These are phyloP conservation scores for Hygrophila difformis DNA, from an alignment of 257 asterid genomes.

Conservation along the genomic window DNA sequence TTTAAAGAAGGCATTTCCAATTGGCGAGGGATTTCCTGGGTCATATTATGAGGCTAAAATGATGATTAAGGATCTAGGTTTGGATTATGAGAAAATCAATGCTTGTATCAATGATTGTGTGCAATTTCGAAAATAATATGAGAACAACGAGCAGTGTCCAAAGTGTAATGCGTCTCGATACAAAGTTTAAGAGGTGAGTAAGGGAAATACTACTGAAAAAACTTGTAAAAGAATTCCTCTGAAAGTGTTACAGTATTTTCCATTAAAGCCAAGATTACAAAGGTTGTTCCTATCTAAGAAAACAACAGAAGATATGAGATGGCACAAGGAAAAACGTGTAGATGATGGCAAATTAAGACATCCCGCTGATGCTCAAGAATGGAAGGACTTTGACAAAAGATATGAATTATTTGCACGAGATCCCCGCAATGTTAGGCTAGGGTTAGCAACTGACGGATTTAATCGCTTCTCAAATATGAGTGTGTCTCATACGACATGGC, in stretches of 20 bases:
- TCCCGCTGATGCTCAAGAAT: too few relatives aligned
- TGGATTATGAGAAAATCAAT: not conserved
- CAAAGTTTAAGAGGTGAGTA: not conserved
- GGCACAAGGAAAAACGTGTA: too few relatives aligned
- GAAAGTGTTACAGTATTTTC: not conserved
- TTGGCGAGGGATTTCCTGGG: not conserved
- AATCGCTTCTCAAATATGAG: not conserved
- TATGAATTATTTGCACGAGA: too few relatives aligned
- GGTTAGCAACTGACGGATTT: not conserved
- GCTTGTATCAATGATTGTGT: too few relatives aligned
- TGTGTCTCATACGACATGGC: not conserved
- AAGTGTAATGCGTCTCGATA: not conserved
- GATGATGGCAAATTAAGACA: too few relatives aligned
- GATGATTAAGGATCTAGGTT: not conserved
- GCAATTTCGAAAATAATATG: too few relatives aligned
- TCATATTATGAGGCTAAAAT: constrained; percentile 7
- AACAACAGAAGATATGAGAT: too few relatives aligned
- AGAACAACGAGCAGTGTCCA: too few relatives aligned
- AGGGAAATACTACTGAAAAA: not conserved
- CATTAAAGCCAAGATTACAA: constrained; percentile 6
- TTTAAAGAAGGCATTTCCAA: constrained; percentile 3
- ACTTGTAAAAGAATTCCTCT: not conserved
- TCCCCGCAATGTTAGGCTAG: too few relatives aligned
- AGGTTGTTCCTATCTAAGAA: too few relatives aligned
- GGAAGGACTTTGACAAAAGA: too few relatives aligned